These are phyloP conservation scores for Thyridium curvatum DNA, from an alignment of 2,329 filamentous ascomycete species.

Conservation along the genomic window DNA sequence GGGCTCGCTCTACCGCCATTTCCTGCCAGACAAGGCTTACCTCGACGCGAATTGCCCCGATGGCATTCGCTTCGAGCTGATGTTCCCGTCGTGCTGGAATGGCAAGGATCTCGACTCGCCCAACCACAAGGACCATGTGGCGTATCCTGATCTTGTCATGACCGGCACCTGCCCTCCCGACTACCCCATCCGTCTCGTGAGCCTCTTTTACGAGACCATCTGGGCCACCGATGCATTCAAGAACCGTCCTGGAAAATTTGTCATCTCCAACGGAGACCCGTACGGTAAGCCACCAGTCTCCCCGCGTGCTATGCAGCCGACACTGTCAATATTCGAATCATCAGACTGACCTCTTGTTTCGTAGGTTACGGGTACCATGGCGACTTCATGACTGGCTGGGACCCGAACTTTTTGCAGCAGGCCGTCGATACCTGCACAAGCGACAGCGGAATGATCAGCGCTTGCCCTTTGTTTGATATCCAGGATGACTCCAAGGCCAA, in stretches of 20 bases:
- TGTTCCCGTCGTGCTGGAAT: conserved; percentile 90
- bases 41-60: conserved; percentile 77
- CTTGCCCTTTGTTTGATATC: conserved; percentile 71
- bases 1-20: conserved; percentile 73
- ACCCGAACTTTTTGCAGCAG: conserved; percentile 58
- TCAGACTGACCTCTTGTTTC: no score
- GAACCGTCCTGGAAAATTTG: conserved; percentile 59
- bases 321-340: no score
- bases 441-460: conserved; percentile 58
- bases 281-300: conserved; percentile 52
- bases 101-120: conserved; percentile 52
- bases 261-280: conserved; percentile 72
- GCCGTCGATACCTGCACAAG: conserved; percentile 75
- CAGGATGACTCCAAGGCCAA: conserved; percentile 48
- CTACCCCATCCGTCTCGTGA: conserved; percentile 62
- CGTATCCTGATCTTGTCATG: conserved; percentile 72
- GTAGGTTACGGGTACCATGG: conserved; percentile 73
- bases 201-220: conserved; percentile 81
- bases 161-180: conserved; percentile 67
- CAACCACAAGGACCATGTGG: conserved; percentile 61
- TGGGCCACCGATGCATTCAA: conserved; percentile 66
- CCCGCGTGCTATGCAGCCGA: no score
- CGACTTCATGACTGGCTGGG: conserved; percentile 79
- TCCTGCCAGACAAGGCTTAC: conserved; percentile 70
- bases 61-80: conserved; percentile 75